Evolutionary conservation across 768 basidiomycete genomes (phyloP), one percentile per base, ranked within the genome.

Genomic region (Rhodotorula babjevae): DNA sequence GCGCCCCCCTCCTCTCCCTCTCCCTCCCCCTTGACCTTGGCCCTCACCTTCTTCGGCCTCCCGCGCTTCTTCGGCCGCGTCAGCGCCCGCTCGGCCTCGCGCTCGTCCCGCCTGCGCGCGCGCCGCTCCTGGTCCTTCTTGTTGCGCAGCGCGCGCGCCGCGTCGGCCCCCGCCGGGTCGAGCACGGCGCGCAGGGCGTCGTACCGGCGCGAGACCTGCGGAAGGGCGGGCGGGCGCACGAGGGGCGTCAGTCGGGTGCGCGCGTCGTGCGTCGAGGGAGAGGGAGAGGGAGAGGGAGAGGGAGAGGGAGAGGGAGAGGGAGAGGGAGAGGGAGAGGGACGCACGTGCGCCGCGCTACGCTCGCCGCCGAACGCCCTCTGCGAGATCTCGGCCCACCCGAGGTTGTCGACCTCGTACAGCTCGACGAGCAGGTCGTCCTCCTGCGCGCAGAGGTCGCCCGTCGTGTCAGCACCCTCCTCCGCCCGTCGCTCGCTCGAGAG

Each of bases 341-440:
- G 56, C 44, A 72, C 74, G 27, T 65, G 29, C 46, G 65, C 60
- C 57, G 71, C 70, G 21, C 65, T 75, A 1, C 70, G 36, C 2
- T 36, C 14, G 12, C 49, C 67, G 2, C 53, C 15, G 29, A 72
- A 72, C 8, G 40, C 61, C 1, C 59, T 31, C 33, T 19, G 19
- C 23, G 74, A 8, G 31, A 76, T 70, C 53, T 72, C 65, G 40
- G 33, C 16, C 75, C 75, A 76, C 5, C 44, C 36, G 49, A 36
- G 59, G 2, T 27, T 25, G 47, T 67, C 75, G 11, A 49, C 71
- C 47, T 72, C 66, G 3, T 63, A 49, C 40, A 65, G 10, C 2
- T 53, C 49, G 18, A 66, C n/a, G 19, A 76, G 49, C 23, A 40
- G 12, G 7, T 29, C 44, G 23, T 76, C 71, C 31, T 76, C 71